Conservation (phyloP, 495 filamentous ascomycete genomes). For the Penicillium tannophilum region DNA sequence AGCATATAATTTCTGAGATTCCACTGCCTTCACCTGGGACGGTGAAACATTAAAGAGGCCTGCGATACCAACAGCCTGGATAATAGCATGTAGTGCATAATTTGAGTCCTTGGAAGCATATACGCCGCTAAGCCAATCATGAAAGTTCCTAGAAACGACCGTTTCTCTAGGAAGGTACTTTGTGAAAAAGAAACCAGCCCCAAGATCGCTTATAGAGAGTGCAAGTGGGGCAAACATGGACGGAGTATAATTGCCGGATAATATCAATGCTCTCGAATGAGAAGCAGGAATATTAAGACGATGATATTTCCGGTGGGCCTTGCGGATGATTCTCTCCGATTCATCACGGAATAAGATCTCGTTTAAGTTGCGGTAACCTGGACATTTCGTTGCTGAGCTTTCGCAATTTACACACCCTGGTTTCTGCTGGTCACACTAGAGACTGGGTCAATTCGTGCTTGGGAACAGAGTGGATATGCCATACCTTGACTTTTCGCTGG, state of each 20-base stretch:
- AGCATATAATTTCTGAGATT: not conserved
- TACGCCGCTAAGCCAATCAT: not conserved
- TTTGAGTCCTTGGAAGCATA: not conserved
- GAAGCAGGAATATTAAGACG: not conserved
- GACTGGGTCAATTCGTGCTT: too few relatives aligned
- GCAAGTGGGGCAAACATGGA: not conserved
- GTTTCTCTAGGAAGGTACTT: slow-evolving; percentile 3
- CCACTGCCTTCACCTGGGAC: not conserved
- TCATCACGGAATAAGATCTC: slow-evolving; percentile 4
- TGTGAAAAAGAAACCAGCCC: not conserved
- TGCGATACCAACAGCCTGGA: not conserved
- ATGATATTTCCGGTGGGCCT: not conserved
- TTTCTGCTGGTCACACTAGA: slow-evolving; percentile 4
- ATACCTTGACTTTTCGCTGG: slow-evolving; percentile 4
- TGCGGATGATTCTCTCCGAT: not conserved
- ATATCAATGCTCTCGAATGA: not conserved
- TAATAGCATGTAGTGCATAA: not conserved
- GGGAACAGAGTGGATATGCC: not conserved
- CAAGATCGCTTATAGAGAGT: not conserved
- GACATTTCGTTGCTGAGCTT: not conserved
- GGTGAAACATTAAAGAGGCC: slow-evolving; percentile 1
- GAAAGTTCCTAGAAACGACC: not conserved
- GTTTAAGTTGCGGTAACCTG: slow-evolving; percentile 1
- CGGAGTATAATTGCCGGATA: not conserved
- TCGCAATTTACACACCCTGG: not conserved